A percentile compares a stretch with the other conserved stretches of the same genome.
phyloP scores from a whole-genome alignment of 768 basidiomycete species.

The Collybia sordida region DNA sequence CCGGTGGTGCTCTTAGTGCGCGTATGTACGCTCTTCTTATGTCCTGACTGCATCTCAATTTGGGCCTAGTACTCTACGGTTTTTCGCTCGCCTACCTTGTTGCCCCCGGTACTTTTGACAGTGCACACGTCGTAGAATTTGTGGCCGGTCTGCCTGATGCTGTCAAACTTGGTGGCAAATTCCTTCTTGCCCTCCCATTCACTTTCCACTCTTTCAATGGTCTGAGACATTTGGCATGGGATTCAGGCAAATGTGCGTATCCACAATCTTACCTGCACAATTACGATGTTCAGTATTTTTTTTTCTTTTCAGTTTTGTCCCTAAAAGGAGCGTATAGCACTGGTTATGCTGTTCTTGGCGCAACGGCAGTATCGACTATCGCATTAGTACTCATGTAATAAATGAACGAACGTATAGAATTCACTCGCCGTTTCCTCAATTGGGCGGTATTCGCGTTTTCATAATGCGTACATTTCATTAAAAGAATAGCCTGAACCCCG shows the following conservation, averaged over 20 bases:
- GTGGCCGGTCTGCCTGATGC: constrained; percentile 71
- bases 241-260: constrained; percentile 80
- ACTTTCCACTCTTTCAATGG: constrained; percentile 92
- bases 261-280: background rate
- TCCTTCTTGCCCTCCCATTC: constrained; percentile 82
- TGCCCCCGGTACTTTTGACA: constrained; percentile 79
- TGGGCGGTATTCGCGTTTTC: no score
- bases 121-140: constrained; percentile 71
- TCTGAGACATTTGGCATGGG: constrained; percentile 88
- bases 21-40: constrained; percentile 46
- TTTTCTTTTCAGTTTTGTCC: constrained; percentile 56
- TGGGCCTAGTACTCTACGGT: constrained; percentile 73
- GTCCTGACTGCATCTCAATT: background rate
- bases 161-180: constrained; percentile 75
- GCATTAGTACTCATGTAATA: constrained; percentile 50
- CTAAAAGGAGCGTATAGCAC: constrained; percentile 79
- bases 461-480: no score
- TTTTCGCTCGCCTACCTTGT: constrained; percentile 85
- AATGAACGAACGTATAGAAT: no score
- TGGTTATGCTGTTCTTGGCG: constrained; percentile 83
- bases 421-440: no score
- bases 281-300: constrained; percentile 2
- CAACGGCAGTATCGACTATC: constrained; percentile 72
- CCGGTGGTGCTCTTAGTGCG: constrained; percentile 77
- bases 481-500: no score